These are phyloP conservation scores for Lodderomyces beijingensis DNA, from an alignment of 1,139 yeast genomes.

Conservation along the genomic window DNA sequence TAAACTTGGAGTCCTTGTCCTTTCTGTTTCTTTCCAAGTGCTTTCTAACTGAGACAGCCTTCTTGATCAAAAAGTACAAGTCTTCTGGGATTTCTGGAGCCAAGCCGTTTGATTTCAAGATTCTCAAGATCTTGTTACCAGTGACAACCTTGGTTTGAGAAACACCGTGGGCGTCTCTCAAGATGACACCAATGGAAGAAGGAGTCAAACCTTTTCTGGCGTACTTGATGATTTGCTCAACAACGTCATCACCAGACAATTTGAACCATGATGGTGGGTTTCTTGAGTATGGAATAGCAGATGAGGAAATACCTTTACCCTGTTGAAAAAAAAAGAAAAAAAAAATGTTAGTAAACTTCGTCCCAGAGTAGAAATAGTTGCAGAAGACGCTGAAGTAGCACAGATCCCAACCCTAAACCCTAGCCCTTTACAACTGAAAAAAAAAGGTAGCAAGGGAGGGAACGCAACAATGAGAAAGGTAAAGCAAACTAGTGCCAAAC, in stretches of 20 bases:
- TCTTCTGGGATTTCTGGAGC: constrained; percentile 99
- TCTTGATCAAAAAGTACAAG: constrained; percentile 97
- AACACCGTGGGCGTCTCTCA: constrained; percentile 99
- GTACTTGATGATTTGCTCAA: constrained; percentile 98
- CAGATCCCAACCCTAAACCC: too few relatives aligned
- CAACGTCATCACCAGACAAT: constrained; percentile 90
- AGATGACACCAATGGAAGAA: constrained; percentile 97
- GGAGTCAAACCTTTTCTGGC: constrained; percentile 99
- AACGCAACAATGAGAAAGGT: background rate
- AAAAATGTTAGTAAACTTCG: constrained; percentile 23
- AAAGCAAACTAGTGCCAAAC: too few relatives aligned
- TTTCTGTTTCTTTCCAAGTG: constrained; percentile 99
- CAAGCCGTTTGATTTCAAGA: constrained; percentile 98
- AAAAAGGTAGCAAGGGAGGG: background rate
- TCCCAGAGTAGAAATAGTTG: too few relatives aligned
- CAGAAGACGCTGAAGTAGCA: too few relatives aligned
- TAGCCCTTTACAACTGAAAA: background rate
- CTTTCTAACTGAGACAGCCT: constrained; percentile 99
- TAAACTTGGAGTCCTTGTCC: constrained; percentile 99
- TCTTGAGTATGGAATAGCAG: constrained; percentile 99
- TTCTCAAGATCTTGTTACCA: constrained; percentile 99
- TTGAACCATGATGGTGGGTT: constrained; percentile 99
- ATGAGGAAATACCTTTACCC: constrained; percentile 99
- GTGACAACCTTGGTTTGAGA: constrained; percentile 96
- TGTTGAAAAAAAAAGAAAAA: constrained; percentile 21